Percentiles rank a stretch among this genome's conserved stretches.
Conservation (phyloP, 495 filamentous ascomycete genomes). For the Penicillium mononematosum region DNA sequence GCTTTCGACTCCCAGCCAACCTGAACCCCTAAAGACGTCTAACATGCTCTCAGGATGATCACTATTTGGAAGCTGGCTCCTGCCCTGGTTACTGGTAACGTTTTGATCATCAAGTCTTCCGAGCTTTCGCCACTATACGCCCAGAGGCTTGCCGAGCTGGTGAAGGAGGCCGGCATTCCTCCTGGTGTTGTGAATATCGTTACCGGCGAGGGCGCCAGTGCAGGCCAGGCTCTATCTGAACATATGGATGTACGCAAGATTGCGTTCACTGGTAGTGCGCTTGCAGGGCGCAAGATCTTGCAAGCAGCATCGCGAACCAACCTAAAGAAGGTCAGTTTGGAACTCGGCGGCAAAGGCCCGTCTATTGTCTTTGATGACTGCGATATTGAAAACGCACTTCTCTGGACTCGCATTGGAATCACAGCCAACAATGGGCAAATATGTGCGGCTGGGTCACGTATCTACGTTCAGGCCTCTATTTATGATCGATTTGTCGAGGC, state of each 20-base stretch:
- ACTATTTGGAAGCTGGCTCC: constrained; percentile 58
- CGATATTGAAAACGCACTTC: constrained; percentile 42
- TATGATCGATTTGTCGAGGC: constrained; percentile 52
- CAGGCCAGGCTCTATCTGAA: constrained; percentile 72
- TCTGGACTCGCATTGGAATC: constrained; percentile 44
- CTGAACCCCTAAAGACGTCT: too few species aligned
- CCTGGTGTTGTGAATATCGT: constrained; percentile 85
- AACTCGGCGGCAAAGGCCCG: constrained; percentile 48
- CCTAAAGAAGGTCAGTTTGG: constrained; percentile 49
- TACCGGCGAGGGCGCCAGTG: constrained; percentile 74
- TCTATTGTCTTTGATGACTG: constrained; percentile 46
- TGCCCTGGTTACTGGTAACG: constrained; percentile 56
- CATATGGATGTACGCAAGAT: constrained; percentile 81
- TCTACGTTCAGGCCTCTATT: constrained; percentile 56
- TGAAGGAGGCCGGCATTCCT: constrained; percentile 82
- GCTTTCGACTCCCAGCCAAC: not conserved
- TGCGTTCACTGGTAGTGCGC: constrained; percentile 30
- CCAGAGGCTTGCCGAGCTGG: constrained; percentile 80
- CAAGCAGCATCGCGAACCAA: constrained; percentile 42
- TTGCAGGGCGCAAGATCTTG: constrained; percentile 29
- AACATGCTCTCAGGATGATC: constrained; percentile 61
- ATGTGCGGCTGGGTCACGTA: constrained; percentile 50
- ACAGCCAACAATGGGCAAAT: constrained; percentile 53
- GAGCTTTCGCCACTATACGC: constrained; percentile 87
- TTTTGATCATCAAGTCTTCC: constrained; percentile 83